These are phyloP conservation scores for Flaveria brownii DNA, from an alignment of 129 eudicot genomes.

Conservation along the genomic window DNA sequence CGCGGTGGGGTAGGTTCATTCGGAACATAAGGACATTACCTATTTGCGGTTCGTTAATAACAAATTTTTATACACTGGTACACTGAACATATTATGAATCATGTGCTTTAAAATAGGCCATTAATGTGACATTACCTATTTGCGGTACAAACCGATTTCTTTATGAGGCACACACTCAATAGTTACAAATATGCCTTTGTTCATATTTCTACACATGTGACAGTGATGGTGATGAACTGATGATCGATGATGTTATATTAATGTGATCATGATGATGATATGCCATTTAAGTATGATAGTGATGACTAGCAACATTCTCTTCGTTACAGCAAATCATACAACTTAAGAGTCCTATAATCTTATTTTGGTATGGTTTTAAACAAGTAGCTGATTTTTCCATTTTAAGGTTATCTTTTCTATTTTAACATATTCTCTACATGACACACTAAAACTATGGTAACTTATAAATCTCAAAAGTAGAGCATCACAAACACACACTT, in stretches of 20 bases:
- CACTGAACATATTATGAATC: no score
- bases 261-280: constrained; percentile 17
- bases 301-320: constrained; percentile 6
- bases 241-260: not conserved
- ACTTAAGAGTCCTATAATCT: not conserved
- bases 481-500: constrained; percentile 17
- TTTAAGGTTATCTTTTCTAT: constrained; percentile 5
- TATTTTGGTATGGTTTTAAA: not conserved
- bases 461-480: not conserved
- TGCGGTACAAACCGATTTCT: not conserved
- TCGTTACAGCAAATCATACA: constrained; percentile 12
- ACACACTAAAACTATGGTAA: constrained; percentile 15
- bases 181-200: constrained; percentile 9
- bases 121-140: constrained; percentile 14
- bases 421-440: not conserved
- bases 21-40: no score
- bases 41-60: no score
- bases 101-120: not conserved
- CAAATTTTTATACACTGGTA: no score
- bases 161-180: not conserved
- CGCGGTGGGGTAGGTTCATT: no score
- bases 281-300: not conserved
- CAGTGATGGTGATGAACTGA: not conserved
- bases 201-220: constrained; percentile 5
- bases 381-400: not conserved